A percentile compares a stretch with the other conserved stretches of the same genome.
Conservation (phyloP, 1,284 basidiomycete species). For the Ceratobasidium papillatum region DNA sequence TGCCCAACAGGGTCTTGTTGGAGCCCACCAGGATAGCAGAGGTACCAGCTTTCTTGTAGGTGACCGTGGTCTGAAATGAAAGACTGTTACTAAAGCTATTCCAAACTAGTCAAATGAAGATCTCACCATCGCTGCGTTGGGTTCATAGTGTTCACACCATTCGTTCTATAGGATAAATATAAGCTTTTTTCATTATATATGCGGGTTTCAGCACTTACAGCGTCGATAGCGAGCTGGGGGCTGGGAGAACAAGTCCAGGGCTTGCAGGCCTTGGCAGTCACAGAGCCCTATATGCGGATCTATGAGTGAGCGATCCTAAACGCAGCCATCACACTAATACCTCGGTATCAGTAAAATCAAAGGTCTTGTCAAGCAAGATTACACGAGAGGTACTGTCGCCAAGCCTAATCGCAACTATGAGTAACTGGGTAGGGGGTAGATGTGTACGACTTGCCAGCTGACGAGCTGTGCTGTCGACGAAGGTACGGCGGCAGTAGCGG, state of each 20-base stretch:
- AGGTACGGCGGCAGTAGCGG: conserved; percentile 50
- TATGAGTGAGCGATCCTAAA: not conserved
- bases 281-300: conserved; percentile 40
- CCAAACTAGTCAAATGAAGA: not conserved
- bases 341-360: conserved; percentile 49
- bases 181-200: not conserved
- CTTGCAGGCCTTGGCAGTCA: conserved; percentile 45
- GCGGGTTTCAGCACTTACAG: not conserved
- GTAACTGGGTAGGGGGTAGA: no score
- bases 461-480: conserved; percentile 50
- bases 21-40: conserved; percentile 47
- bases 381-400: conserved; percentile 50
- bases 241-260: conserved; percentile 51
- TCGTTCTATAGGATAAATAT: conserved; percentile 40
- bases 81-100: not conserved
- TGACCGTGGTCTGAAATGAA: no score
- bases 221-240: conserved; percentile 51
- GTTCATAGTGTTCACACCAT: conserved; percentile 52
- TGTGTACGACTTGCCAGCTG: conserved; percentile 44
- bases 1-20: conserved; percentile 51
- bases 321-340: no score
- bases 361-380: conserved; percentile 51
- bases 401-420: conserved; percentile 42
- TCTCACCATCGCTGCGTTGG: conserved; percentile 36
- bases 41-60: conserved; percentile 40